These are phyloP conservation scores for Candida ulmi DNA, from an alignment of 805 yeast genomes.

Conservation along the genomic window DNA sequence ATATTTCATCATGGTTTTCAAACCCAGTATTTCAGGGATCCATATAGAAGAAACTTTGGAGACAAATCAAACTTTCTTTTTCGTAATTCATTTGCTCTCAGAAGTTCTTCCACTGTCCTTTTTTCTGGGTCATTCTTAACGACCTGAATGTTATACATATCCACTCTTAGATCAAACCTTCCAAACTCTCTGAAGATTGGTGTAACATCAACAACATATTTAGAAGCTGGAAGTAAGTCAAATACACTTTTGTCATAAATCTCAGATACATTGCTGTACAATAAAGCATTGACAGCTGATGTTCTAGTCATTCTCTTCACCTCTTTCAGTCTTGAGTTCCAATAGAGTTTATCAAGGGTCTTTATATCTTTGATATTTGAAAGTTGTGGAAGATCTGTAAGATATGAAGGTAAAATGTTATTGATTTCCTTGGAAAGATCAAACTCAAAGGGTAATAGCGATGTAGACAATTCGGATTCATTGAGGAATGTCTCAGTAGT, in stretches of 20 bases:
- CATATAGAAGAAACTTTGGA: constrained; percentile 3
- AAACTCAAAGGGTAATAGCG: constrained; percentile 34
- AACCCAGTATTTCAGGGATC: constrained; percentile 2
- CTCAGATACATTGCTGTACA: constrained; percentile 6
- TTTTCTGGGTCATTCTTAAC: not conserved
- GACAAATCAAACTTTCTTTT: constrained; percentile 1
- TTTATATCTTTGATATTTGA: constrained; percentile 2
- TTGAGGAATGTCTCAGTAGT: constrained; percentile 29
- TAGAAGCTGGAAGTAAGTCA: constrained; percentile 6
- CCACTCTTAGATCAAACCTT: constrained; percentile 9
- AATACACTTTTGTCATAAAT: constrained; percentile 9
- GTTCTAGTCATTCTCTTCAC: constrained; percentile 14
- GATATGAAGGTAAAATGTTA: too few species aligned
- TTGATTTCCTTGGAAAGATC: constrained; percentile 23
- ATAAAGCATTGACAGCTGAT: not conserved
- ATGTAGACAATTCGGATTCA: constrained; percentile 26
- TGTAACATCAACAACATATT: constrained; percentile 15
- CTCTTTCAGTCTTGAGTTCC: constrained; percentile 9
- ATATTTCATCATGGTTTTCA: too few species aligned
- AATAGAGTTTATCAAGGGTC: constrained; percentile 9
- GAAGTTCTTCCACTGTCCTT: constrained; percentile 1
- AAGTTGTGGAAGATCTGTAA: too few species aligned
- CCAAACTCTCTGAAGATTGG: constrained; percentile 21
- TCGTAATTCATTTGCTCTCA: not conserved
- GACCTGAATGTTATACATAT: constrained; percentile 2